Evolutionary conservation across 129 eudicot genomes (phyloP).

Genomic region (Dittrichia graveolens): DNA sequence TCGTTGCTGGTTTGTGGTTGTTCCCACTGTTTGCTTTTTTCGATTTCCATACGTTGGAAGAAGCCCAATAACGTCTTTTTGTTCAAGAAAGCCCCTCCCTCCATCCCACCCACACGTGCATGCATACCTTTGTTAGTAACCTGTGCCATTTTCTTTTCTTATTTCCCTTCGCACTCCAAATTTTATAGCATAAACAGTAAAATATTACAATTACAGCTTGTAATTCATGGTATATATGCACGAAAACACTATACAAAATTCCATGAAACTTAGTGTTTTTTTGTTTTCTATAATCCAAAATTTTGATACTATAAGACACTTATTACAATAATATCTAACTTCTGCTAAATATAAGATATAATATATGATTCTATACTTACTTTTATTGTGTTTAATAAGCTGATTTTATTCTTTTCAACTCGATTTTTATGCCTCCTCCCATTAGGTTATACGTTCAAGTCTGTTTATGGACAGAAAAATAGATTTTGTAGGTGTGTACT

Average conservation of each 20-base stretch:
- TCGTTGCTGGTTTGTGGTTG: conserved; percentile 3
- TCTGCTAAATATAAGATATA: too few species aligned
- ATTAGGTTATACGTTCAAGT: too few species aligned
- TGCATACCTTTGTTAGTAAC: conserved; percentile 15
- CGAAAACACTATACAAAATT: background rate
- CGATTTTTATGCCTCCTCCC: too few species aligned
- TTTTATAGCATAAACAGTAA: background rate
- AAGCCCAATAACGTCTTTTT: conserved; percentile 37
- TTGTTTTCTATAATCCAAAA: too few species aligned
- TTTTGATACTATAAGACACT: too few species aligned
- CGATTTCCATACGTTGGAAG: conserved; percentile 39
- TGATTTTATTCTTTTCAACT: too few species aligned
- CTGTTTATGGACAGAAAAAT: too few species aligned
- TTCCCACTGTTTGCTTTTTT: conserved; percentile 31
- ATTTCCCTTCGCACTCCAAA: conserved; percentile 5
- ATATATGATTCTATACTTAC: too few species aligned
- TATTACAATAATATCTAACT: too few species aligned
- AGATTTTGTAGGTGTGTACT: too few species aligned
- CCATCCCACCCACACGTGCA: conserved; percentile 77
- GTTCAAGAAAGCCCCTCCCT: conserved; percentile 23
- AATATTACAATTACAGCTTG: background rate
- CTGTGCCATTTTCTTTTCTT: conserved; percentile 36
- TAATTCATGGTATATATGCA: background rate
- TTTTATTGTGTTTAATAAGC: too few species aligned
- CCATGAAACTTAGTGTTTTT: background rate